A percentile compares a stretch with the other conserved stretches of the same genome.
phyloP scores from a whole-genome alignment of 2,329 filamentous ascomycete genomes.

The Penicillium olsonii region DNA sequence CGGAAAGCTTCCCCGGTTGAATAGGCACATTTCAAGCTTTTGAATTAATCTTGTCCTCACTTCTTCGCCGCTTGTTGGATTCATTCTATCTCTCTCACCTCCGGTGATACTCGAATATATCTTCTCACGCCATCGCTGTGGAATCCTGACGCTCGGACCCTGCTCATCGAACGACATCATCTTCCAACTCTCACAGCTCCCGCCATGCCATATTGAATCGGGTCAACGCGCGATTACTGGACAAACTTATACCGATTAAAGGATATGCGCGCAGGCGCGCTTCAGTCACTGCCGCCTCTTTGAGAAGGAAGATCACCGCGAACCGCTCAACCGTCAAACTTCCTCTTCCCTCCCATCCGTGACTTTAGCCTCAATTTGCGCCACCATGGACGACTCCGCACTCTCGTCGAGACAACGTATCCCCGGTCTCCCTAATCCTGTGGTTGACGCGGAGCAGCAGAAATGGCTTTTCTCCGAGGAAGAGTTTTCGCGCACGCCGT shows the following conservation, averaged over 20 bases:
- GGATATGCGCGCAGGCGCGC: conserved; percentile 23
- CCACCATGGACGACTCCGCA: conserved; percentile 24
- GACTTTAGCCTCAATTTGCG: background rate
- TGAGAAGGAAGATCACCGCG: background rate
- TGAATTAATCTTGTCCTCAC: too few species aligned
- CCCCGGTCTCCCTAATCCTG: conserved; percentile 45
- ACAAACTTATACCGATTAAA: background rate
- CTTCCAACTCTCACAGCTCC: conserved; percentile 4
- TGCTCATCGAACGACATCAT: background rate
- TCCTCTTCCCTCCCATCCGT: background rate
- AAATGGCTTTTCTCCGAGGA: conserved; percentile 91
- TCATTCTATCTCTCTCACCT: too few species aligned
- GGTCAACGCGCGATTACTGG: conserved; percentile 1
- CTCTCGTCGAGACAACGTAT: conserved; percentile 27
- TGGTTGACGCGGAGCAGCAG: conserved; percentile 57
- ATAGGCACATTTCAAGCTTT: too few species aligned
- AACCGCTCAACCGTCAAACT: background rate
- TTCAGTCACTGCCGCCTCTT: background rate
- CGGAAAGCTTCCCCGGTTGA: too few species aligned
- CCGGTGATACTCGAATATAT: too few species aligned
- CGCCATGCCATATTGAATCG: conserved; percentile 5
- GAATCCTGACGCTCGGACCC: background rate
- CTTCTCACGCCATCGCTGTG: background rate
- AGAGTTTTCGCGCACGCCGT: conserved; percentile 80
- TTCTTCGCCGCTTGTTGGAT: too few species aligned